Evolutionary conservation across 257 asterid species (phyloP), one percentile per base, ranked within the genome.

Genomic region (Thymus quinquecostatus): DNA sequence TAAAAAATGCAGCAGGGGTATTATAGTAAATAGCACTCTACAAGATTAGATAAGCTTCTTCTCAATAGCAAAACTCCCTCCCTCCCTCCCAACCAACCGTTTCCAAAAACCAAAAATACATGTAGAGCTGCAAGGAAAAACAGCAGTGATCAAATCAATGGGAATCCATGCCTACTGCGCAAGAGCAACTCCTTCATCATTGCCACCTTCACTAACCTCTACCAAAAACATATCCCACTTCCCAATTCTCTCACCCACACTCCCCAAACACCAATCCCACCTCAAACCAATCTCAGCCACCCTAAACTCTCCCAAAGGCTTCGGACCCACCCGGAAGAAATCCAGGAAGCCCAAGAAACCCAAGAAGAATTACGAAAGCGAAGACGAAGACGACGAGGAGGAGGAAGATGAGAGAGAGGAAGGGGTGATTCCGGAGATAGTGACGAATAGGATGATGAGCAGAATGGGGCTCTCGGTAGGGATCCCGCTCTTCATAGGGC

Each of bases 381-480:
- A 82, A 1, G 85, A 79, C 1, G 89, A 80, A 0, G 80, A 84
- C 0, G 91, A 84, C 0, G 91, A 86, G 0, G 96, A 84, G 0
- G 87, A 84, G 0, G 88, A 82, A 1, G 86, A 80, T 4, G 85
- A 84, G 0, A 29, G 74, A 68, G 95, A 74, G 53, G 81, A 79
- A 44, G 92, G 81, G 3, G 95, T 95, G 27, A 92, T 95, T 50
- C 99, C 99, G 55, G 98, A 92, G 81, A 85, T 92, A 69, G 96
- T 95, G 51, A 95, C 99, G 21, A 95, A 92, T 75, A 83, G 99
- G 76, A 95, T 95, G 99, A 92, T 95, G 21, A 83, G 77, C 70
- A 86, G 97, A 79, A 84, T 95, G 85, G 98, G 78, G 6, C 30
- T 86, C 0, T 82, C 98, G 0, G 98, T 95, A 3, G 99, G 99